Evolutionary conservation across 1,284 basidiomycete genomes (phyloP).

Genomic region (Phellopilus nigrolimitatus): DNA sequence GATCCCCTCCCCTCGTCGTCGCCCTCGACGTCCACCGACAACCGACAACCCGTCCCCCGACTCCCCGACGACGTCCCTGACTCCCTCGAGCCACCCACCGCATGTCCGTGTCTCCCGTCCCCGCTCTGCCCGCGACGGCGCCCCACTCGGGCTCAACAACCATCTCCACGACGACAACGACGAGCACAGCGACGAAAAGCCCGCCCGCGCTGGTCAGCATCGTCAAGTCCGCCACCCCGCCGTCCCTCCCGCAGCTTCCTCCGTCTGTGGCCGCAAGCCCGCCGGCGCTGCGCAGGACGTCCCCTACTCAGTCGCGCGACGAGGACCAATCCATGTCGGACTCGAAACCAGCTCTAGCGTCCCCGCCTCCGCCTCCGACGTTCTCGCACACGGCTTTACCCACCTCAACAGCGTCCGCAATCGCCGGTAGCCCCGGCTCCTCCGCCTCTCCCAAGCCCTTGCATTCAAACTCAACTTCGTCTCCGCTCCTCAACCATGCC

Average conservation of each 20-base stretch:
- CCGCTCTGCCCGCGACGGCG: neutral
- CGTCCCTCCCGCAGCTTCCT: too few relatives aligned
- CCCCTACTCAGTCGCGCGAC: neutral
- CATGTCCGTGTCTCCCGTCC: neutral
- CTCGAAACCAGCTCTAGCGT: too few relatives aligned
- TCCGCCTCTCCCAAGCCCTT: too few relatives aligned
- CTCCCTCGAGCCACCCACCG: neutral
- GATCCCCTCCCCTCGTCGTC: neutral
- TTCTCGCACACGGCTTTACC: too few relatives aligned
- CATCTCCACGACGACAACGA: neutral
- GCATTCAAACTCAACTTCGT: too few relatives aligned
- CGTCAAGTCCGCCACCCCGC: neutral
- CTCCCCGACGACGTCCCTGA: too few relatives aligned
- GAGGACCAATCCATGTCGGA: neutral
- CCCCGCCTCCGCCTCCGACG: too few relatives aligned
- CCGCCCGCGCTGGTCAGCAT: neutral
- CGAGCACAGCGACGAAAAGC: neutral
- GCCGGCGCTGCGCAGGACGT: neutral
- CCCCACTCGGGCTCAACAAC: neutral
- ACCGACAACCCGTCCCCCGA: too few relatives aligned
- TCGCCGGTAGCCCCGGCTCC: too few relatives aligned
- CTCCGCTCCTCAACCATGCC: too few relatives aligned
- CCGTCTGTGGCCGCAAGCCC: neutral
- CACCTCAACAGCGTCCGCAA: too few relatives aligned
- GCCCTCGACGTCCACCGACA: neutral